Percentiles rank a stretch among this genome's conserved stretches.
phyloP scores from a whole-genome alignment of 176 grass and related monocot genomes.

The Oryza australiensis region DNA sequence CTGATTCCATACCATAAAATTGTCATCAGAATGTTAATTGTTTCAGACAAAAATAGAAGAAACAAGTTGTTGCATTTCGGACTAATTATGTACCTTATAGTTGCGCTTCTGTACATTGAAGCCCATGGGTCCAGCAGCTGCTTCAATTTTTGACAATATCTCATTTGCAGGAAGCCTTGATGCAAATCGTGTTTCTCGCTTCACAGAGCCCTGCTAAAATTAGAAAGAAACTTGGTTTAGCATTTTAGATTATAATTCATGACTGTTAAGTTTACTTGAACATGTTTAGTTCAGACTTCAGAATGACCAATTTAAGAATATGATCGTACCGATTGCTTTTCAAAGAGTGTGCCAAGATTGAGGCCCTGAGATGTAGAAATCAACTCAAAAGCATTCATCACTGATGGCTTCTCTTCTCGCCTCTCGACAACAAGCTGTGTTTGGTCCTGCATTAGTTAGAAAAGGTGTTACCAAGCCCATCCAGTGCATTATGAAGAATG shows the following conservation, averaged over 20 bases:
- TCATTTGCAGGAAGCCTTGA: constrained; percentile 92
- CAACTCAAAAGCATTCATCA: constrained; percentile 96
- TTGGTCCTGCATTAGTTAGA: constrained; percentile 46
- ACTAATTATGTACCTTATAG: constrained; percentile 66
- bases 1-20: constrained; percentile 41
- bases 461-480: constrained; percentile 31
- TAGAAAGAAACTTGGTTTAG: not conserved
- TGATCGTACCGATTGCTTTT: constrained; percentile 77
- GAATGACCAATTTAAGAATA: not conserved
- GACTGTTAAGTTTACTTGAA: too few relatives aligned
- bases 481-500: not conserved
- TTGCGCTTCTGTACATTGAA: constrained; percentile 88
- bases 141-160: constrained; percentile 92
- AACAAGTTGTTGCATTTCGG: not conserved
- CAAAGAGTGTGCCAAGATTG: constrained; percentile 90
- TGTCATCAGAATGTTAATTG: not conserved
- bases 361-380: constrained; percentile 97
- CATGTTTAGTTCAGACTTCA: not conserved
- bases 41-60: constrained; percentile 14
- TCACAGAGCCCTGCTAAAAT: constrained; percentile 58
- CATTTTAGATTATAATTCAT: not conserved
- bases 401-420: constrained; percentile 63
- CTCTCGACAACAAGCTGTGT: constrained; percentile 89
- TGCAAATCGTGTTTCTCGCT: constrained; percentile 90
- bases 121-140: constrained; percentile 79